Evolutionary conservation across 1,139 yeast genomes (phyloP).

Genomic region (Suhomyces maxii): DNA sequence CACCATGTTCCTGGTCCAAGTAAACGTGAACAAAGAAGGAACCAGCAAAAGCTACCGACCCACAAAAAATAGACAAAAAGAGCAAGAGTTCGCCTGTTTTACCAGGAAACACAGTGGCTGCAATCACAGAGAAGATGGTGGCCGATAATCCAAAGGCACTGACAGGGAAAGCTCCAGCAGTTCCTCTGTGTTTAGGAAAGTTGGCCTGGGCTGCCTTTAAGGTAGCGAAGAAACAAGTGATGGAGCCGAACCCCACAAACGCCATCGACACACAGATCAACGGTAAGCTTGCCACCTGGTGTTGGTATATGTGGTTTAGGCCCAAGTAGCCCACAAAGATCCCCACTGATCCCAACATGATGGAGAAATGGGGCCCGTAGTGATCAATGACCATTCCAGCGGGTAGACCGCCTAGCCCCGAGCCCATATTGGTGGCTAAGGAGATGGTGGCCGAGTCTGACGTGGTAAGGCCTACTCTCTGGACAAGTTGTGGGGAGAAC

Average conservation of each 20-base stretch:
- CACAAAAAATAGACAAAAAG: conserved; percentile 41
- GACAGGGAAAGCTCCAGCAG: conserved; percentile 66
- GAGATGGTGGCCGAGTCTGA: conserved; percentile 65
- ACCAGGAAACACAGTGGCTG: conserved; percentile 45
- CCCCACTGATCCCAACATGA: conserved; percentile 52
- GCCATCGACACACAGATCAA: conserved; percentile 42
- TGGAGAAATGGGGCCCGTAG: conserved; percentile 55
- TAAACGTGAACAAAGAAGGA: conserved; percentile 40
- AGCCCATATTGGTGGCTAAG: conserved; percentile 60
- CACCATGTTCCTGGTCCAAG: conserved; percentile 21
- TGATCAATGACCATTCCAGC: conserved; percentile 68
- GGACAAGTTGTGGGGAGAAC: conserved; percentile 68
- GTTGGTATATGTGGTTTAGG: conserved; percentile 31
- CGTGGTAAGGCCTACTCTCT: conserved; percentile 55
- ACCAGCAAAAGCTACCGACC: conserved; percentile 36
- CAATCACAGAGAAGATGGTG: conserved; percentile 42
- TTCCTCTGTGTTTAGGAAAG: conserved; percentile 68
- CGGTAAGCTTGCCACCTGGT: conserved; percentile 22
- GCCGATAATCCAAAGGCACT: conserved; percentile 57
- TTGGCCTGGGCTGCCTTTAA: conserved; percentile 69
- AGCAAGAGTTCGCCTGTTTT: conserved; percentile 43
- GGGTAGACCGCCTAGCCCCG: conserved; percentile 66
- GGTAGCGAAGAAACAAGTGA: conserved; percentile 62
- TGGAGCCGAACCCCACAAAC: conserved; percentile 64
- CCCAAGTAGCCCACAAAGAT: conserved; percentile 45